Conservation (phyloP, 164 flowering plant genomes). For the Umbellularia californica region DNA sequence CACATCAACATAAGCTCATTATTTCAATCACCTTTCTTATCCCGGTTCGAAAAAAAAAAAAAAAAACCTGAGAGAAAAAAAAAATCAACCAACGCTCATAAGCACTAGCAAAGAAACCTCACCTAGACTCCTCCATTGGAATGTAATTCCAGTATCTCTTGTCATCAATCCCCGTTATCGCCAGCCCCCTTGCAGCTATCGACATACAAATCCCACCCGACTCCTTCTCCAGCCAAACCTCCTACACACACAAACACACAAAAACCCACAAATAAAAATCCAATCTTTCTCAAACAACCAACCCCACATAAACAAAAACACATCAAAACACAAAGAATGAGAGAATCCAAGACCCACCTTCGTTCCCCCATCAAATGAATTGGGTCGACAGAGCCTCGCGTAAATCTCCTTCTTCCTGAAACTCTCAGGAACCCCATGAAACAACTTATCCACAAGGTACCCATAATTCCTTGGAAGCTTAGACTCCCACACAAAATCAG, state of each 20-base stretch:
- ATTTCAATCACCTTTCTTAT: neutral
- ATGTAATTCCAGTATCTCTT: slow-evolving; percentile 87
- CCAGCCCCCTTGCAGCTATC: slow-evolving; percentile 62
- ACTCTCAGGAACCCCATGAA: slow-evolving; percentile 24
- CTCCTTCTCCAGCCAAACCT: slow-evolving; percentile 74
- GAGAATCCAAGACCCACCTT: slow-evolving; percentile 38
- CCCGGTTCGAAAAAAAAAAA: neutral
- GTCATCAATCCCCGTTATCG: slow-evolving; percentile 89
- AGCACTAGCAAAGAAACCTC: slow-evolving; percentile 8
- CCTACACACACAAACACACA: slow-evolving; percentile 38
- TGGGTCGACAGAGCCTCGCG: slow-evolving; percentile 44
- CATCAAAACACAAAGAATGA: neutral
- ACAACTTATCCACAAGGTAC: slow-evolving; percentile 31
- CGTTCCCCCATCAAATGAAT: slow-evolving; percentile 47
- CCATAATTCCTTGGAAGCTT: slow-evolving; percentile 70
- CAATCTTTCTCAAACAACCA: neutral
- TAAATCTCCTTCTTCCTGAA: slow-evolving; percentile 60
- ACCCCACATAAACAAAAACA: neutral
- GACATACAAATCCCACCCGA: slow-evolving; percentile 64
- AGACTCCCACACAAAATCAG: slow-evolving; percentile 90
- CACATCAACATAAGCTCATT: neutral
- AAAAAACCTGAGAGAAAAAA: neutral
- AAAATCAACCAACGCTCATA: neutral
- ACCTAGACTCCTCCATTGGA: slow-evolving; percentile 86
- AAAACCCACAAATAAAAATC: neutral